Evolutionary conservation across 495 filamentous ascomycete genomes (phyloP).

Genomic region (Aspergillus indologenus): DNA sequence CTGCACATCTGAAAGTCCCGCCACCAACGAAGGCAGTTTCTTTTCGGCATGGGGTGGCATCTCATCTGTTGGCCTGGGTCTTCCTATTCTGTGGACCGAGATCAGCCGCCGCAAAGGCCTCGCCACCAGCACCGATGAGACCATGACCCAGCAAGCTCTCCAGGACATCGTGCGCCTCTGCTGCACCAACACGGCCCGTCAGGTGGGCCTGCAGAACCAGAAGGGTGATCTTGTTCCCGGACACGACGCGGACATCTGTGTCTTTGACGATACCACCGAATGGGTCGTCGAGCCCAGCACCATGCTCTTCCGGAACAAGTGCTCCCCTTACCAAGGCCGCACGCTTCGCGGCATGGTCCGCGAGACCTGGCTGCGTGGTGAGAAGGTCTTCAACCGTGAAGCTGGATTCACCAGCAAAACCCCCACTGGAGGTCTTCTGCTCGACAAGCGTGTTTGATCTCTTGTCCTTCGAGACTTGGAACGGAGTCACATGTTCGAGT

Average conservation of each 20-base stretch:
- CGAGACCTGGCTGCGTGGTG: conserved; percentile 88
- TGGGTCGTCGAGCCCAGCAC: conserved; percentile 65
- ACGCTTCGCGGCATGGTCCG: conserved; percentile 73
- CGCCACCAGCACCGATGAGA: conserved; percentile 37
- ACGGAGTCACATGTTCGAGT: conserved; percentile 4
- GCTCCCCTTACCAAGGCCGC: conserved; percentile 87
- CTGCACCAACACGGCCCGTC: conserved; percentile 79
- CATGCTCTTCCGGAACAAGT: conserved; percentile 96
- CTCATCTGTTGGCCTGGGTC: conserved; percentile 85
- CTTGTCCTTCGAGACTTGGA: too few species aligned
- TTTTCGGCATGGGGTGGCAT: conserved; percentile 96
- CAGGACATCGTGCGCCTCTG: conserved; percentile 82
- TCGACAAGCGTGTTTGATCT: conserved; percentile 52
- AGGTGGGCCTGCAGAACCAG: conserved; percentile 78
- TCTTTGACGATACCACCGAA: conserved; percentile 81
- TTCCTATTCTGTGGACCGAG: conserved; percentile 88
- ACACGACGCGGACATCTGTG: conserved; percentile 86
- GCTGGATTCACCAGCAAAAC: conserved; percentile 59
- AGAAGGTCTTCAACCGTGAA: conserved; percentile 64
- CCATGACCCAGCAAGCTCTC: conserved; percentile 46
- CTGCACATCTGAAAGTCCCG: conserved; percentile 25
- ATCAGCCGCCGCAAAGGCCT: conserved; percentile 54
- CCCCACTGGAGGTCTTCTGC: conserved; percentile 58
- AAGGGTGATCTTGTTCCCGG: conserved; percentile 85
- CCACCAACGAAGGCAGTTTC: conserved; percentile 68